These are phyloP conservation scores for Cercophora scortea DNA, from an alignment of 495 filamentous ascomycete species.

Conservation along the genomic window DNA sequence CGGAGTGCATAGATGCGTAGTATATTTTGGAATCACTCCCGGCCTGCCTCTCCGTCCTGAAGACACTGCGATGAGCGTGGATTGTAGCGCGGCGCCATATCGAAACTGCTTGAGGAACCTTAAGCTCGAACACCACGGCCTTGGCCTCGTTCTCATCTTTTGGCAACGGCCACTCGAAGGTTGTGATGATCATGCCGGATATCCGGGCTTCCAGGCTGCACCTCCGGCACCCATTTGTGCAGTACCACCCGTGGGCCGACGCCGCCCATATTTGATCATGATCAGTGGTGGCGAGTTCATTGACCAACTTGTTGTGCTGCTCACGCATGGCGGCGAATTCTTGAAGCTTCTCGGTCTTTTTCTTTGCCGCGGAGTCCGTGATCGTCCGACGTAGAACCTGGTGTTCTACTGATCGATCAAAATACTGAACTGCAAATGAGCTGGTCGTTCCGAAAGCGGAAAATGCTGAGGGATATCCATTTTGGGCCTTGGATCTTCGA, in stretches of 20 bases:
- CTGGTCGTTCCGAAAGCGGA: conserved; percentile 8
- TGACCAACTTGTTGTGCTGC: too few species aligned
- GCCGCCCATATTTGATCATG: too few species aligned
- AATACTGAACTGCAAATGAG: conserved; percentile 50
- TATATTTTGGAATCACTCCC: too few species aligned
- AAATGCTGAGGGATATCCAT: conserved; percentile 27
- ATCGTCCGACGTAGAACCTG: conserved; percentile 35
- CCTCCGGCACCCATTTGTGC: too few species aligned
- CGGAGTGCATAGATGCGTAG: too few species aligned
- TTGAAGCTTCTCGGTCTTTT: conserved; percentile 27
- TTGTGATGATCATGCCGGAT: too few species aligned
- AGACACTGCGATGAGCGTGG: too few species aligned
- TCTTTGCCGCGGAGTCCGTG: conserved; percentile 15
- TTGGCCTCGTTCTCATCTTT: conserved; percentile 16
- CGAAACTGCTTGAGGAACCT: conserved; percentile 33
- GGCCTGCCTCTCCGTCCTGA: too few species aligned
- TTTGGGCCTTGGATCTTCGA: conserved; percentile 10
- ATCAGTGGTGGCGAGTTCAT: too few species aligned
- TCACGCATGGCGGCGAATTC: conserved; percentile 21
- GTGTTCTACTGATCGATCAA: conserved; percentile 36
- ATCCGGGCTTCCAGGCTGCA: too few species aligned
- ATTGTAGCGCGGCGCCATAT: conserved; percentile 44
- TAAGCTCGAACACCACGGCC: conserved; percentile 51
- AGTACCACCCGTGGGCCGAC: too few species aligned
- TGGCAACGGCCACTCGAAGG: too few species aligned